phyloP scores from a whole-genome alignment of 1,284 basidiomycete species.

The Cryptococcus hybrid region DNA sequence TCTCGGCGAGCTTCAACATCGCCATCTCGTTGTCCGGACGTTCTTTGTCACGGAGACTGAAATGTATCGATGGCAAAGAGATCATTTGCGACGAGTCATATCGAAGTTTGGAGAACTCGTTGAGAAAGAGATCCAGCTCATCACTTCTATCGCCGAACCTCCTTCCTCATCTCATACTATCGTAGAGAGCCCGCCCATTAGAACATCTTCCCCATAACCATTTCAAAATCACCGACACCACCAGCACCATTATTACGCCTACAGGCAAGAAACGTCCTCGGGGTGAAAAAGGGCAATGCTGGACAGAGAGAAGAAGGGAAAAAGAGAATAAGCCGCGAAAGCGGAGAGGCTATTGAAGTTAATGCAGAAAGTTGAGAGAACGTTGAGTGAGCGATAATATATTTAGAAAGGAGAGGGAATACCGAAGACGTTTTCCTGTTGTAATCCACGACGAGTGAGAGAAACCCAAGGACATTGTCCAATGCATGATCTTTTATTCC shows the following conservation, averaged over 20 bases:
- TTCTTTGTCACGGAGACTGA: slow-evolving; percentile 1
- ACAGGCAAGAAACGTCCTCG: slow-evolving; percentile 3
- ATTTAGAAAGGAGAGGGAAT: not conserved
- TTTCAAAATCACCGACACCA: not conserved
- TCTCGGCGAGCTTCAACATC: slow-evolving; percentile 12
- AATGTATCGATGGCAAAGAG: not conserved
- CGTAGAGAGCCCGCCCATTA: not conserved
- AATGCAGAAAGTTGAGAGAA: slow-evolving; percentile 4
- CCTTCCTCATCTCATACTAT: not conserved
- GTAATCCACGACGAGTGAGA: too few species aligned
- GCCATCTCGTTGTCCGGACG: not conserved
- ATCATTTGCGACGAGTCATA: not conserved
- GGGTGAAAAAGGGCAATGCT: not conserved
- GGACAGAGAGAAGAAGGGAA: not conserved
- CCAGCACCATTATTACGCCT: not conserved
- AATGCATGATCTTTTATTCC: too few species aligned
- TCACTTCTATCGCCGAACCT: not conserved
- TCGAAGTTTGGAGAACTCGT: not conserved
- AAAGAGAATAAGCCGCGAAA: slow-evolving; percentile 27
- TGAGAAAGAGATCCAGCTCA: not conserved
- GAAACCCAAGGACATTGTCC: too few species aligned
- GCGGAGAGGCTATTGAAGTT: slow-evolving; percentile 26
- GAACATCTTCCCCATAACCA: not conserved
- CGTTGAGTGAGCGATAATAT: not conserved
- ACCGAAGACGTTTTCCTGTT: too few species aligned